phyloP scores from a whole-genome alignment of 768 basidiomycete species.

The Agaricus bisporus region DNA sequence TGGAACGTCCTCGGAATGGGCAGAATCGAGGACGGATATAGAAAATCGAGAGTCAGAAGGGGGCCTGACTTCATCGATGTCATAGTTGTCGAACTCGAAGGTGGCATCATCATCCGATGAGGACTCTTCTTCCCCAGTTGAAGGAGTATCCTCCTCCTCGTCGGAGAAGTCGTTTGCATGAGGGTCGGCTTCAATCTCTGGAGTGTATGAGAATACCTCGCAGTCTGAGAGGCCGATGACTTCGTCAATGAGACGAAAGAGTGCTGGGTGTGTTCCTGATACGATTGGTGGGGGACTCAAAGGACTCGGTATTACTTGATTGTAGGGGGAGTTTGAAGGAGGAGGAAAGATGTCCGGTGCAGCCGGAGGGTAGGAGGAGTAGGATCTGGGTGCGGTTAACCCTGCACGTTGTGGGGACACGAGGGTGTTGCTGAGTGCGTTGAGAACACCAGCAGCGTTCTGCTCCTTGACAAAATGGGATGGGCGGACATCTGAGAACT shows the following conservation, averaged over 20 bases:
- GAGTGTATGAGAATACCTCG: slow-evolving; percentile 92
- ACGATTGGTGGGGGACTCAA: slow-evolving; percentile 66
- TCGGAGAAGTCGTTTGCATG: slow-evolving; percentile 80
- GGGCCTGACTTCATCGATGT: slow-evolving; percentile 52
- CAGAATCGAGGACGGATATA: slow-evolving; percentile 30
- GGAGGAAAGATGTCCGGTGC: slow-evolving; percentile 69
- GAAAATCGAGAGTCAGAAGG: slow-evolving; percentile 32
- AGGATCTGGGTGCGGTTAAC: slow-evolving; percentile 66
- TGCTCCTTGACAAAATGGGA: slow-evolving; percentile 87
- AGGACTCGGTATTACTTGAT: slow-evolving; percentile 54
- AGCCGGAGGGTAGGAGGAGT: slow-evolving; percentile 81
- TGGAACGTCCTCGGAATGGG: slow-evolving; percentile 32
- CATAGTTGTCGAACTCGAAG: slow-evolving; percentile 80
- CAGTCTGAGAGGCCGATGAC: slow-evolving; percentile 87
- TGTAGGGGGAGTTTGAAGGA: slow-evolving; percentile 65
- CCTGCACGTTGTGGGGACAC: slow-evolving; percentile 66
- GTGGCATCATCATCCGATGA: slow-evolving; percentile 67
- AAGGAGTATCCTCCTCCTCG: slow-evolving; percentile 70
- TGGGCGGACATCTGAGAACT: slow-evolving; percentile 89
- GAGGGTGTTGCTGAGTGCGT: slow-evolving; percentile 79
- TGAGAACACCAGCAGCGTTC: slow-evolving; percentile 71
- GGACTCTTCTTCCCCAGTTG: slow-evolving; percentile 59
- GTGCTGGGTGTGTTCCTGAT: slow-evolving; percentile 80
- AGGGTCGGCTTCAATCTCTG: slow-evolving; percentile 91
- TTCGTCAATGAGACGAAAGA: slow-evolving; percentile 85